phyloP scores from a whole-genome alignment of 177 flowering plant genomes.

The Tripterygium wilfordii region DNA sequence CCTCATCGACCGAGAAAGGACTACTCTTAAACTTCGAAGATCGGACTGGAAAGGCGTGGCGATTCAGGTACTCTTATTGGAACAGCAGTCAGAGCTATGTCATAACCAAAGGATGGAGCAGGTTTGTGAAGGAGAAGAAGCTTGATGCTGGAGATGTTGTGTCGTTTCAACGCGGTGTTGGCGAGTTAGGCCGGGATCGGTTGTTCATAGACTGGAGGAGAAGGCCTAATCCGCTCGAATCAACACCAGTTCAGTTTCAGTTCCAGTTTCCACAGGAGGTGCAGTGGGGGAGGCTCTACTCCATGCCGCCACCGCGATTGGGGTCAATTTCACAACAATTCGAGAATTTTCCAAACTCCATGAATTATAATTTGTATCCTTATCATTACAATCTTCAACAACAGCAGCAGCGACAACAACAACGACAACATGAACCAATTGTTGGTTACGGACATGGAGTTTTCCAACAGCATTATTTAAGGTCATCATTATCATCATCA shows the following conservation, averaged over 20 bases:
- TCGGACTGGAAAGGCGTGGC: conserved; percentile 76
- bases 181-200: conserved; percentile 39
- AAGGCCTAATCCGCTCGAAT: conserved; percentile 51
- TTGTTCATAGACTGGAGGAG: conserved; percentile 87
- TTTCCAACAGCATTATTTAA: conserved; percentile 19
- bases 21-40: conserved; percentile 81
- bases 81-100: conserved; percentile 98
- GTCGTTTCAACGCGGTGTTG: conserved; percentile 69
- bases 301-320: conserved; percentile 24
- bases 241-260: conserved; percentile 17
- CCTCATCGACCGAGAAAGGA: conserved; percentile 68
- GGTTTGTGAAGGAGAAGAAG: conserved; percentile 93
- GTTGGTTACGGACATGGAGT: neutral
- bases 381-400: conserved; percentile 2
- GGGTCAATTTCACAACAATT: too few species aligned
- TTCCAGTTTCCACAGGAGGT: conserved; percentile 20
- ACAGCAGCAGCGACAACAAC: conserved; percentile 4
- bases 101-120: conserved; percentile 98
- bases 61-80: conserved; percentile 94
- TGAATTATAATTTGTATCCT: conserved; percentile 4
- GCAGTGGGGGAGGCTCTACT: conserved; percentile 38
- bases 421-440: neutral
- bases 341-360: too few species aligned
- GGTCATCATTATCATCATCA: conserved; percentile 21
- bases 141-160: conserved; percentile 91